Base-by-base conservation (phyloP, 176 grass and related monocot species). In the Oryza australiensis region DNA sequence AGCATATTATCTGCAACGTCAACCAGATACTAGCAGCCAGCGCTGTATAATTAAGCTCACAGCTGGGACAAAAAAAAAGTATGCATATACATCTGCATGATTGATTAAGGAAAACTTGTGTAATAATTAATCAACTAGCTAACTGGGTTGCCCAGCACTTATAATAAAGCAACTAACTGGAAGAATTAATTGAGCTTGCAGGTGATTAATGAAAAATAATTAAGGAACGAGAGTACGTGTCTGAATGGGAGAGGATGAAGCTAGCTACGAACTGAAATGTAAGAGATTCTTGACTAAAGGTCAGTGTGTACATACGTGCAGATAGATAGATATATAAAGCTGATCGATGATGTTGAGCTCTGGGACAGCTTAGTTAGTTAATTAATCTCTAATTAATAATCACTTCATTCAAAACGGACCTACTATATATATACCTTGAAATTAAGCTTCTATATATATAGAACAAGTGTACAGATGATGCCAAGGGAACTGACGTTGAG, bases 41-140 rank as follows among this genome's bases (percentile, higher is more conserved):
- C 49, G 51, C 82, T 15, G 66, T 33, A 41, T 28, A 37, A 32
- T 32, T 32, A 30, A 67, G 64, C 64, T 14, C 51, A 26, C n/a
- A n/a, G n/a, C 46, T 38, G 27, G 74, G 42, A 53, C 55, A 59
- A 33, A 20, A 70, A 79, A 51, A 66, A 79, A 66, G 30, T 86
- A 38, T 12, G 0, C 18, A 24, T 12, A 24, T 22, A 33, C 20
- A 82, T 65, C 57, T 32, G 22, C 29, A 38, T 42, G n/a, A 55
- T n/a, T 55, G 51, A 82, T 64, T 78, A 71, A 63, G 75, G 75
- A 70, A 72, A 45, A 3, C 64, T 69, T 69, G 57, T 46, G 43
- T 49, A 13, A 34, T 83, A 64, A 64, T 74, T 12, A 16, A 5
- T 28, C n/a, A 60, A 24, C 20, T 60, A 7, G n/a, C n/a, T 24